Percentiles rank a stretch among this genome's conserved stretches.
phyloP scores from a whole-genome alignment of 1,284 basidiomycete species.

The Moniliella sp. region DNA sequence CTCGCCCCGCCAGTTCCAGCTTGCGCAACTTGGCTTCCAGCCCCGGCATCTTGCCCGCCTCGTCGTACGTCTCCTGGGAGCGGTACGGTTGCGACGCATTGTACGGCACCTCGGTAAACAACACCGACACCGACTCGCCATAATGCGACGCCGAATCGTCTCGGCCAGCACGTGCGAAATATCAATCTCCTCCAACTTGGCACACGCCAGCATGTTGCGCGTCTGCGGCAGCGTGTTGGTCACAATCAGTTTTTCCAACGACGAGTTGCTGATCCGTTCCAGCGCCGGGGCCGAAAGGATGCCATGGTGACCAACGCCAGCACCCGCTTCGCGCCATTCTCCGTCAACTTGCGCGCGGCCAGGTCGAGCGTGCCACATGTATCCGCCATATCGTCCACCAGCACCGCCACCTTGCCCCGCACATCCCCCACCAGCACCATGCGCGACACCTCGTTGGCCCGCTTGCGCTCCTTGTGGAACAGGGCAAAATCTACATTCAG shows the following conservation, averaged over 20 bases:
- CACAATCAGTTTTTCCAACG: conserved; percentile 76
- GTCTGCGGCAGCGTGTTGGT: conserved; percentile 91
- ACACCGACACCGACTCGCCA: conserved; percentile 25
- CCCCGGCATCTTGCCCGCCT: too few relatives aligned
- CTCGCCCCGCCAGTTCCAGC: too few relatives aligned
- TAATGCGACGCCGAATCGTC: conserved; percentile 59
- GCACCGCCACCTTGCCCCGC: conserved; percentile 73
- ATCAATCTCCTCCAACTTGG: conserved; percentile 74
- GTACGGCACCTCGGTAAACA: conserved; percentile 32
- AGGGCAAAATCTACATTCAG: conserved; percentile 92
- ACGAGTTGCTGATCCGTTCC: conserved; percentile 28
- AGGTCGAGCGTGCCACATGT: conserved; percentile 92
- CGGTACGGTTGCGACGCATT: conserved; percentile 30
- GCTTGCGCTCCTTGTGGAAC: conserved; percentile 99
- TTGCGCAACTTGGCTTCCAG: too few relatives aligned
- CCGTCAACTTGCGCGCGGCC: conserved; percentile 66
- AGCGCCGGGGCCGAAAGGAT: conserved; percentile 79
- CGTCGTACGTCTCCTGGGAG: too few relatives aligned
- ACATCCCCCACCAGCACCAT: conserved; percentile 95
- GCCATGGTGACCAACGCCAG: conserved; percentile 93
- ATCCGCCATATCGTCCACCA: conserved; percentile 99
- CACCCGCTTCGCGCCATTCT: conserved; percentile 64
- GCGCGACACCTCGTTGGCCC: conserved; percentile 92
- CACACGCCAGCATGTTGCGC: conserved; percentile 52
- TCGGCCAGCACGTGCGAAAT: conserved; percentile 84